Percentiles rank a stretch among this genome's conserved stretches.
These are phyloP conservation scores for Backusella australiensis DNA, from an alignment of 192 early-diverging fungal genomes.

Conservation along the genomic window DNA sequence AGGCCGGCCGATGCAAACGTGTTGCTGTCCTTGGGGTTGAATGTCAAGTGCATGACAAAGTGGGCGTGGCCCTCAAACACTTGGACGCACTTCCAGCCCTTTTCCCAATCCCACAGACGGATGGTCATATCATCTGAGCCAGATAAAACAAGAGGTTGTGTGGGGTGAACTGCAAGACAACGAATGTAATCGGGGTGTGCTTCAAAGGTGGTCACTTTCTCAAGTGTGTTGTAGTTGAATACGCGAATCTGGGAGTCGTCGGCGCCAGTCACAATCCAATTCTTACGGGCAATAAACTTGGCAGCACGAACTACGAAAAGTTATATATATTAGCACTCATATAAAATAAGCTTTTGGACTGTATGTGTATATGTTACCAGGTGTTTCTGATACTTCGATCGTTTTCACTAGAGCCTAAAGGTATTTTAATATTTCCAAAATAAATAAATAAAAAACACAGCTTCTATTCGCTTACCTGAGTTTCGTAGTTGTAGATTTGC, in stretches of 20 bases:
- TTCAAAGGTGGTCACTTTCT: slow-evolving; percentile 94
- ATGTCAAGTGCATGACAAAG: slow-evolving; percentile 95
- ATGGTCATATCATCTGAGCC: slow-evolving; percentile 97
- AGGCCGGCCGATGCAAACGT: slow-evolving; percentile 97
- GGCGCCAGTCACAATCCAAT: slow-evolving; percentile 93
- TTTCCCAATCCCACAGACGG: slow-evolving; percentile 99
- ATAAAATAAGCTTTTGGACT: neutral
- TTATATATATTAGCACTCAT: no score
- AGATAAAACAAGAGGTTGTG: slow-evolving; percentile 91
- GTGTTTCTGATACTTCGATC: slow-evolving; percentile 93
- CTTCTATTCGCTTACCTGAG: slow-evolving; percentile 58
- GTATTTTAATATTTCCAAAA: slow-evolving; percentile 61
- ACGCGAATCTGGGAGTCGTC: slow-evolving; percentile 98
- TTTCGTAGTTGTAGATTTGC: slow-evolving; percentile 99
- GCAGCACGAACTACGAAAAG: slow-evolving; percentile 82
- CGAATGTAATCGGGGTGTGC: slow-evolving; percentile 98
- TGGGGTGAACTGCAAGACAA: slow-evolving; percentile 93
- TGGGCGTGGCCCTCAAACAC: slow-evolving; percentile 97
- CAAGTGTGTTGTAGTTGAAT: slow-evolving; percentile 99
- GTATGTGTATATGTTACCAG: slow-evolving; percentile 48
- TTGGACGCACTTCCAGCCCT: slow-evolving; percentile 94
- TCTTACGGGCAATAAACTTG: slow-evolving; percentile 96
- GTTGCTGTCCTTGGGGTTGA: slow-evolving; percentile 99
- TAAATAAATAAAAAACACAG: slow-evolving; percentile 39
- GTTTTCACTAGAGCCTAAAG: slow-evolving; percentile 88